A percentile compares a stretch with the other conserved stretches of the same genome.
These are phyloP conservation scores for Chamaecyparis obtusa DNA, from an alignment of 75 land plant species.

Conservation along the genomic window DNA sequence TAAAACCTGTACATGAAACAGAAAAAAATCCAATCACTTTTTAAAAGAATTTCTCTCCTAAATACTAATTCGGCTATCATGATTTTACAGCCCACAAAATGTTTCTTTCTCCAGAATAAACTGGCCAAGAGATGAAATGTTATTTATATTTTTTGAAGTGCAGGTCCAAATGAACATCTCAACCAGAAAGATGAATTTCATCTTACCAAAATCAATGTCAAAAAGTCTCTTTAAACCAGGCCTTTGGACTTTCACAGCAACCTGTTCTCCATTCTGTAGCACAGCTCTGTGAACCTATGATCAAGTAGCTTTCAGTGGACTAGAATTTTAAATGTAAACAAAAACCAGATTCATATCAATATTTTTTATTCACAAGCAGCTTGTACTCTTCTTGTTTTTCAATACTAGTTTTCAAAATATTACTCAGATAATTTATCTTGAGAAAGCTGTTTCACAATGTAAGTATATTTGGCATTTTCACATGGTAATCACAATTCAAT, in stretches of 20 bases:
- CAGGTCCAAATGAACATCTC: neutral
- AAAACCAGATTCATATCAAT: neutral
- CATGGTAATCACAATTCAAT: neutral
- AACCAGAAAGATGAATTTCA: conserved; percentile 3
- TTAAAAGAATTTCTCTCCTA: neutral
- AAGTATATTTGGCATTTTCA: neutral
- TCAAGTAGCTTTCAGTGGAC: neutral
- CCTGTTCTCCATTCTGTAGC: conserved; percentile 88
- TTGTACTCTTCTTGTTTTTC: conserved; percentile 2
- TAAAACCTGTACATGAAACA: neutral
- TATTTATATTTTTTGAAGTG: neutral
- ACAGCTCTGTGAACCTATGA: conserved; percentile 94
- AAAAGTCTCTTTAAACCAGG: conserved; percentile 94
- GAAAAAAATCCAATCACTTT: neutral
- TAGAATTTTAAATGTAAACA: neutral
- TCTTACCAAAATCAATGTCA: conserved; percentile 93
- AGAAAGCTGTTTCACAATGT: neutral
- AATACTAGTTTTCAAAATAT: neutral
- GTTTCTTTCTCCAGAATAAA: neutral
- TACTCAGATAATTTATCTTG: neutral
- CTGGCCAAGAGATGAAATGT: neutral
- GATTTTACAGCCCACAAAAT: neutral
- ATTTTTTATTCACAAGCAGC: neutral
- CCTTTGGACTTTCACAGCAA: conserved; percentile 94
- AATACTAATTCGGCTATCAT: neutral